Evolutionary conservation across 495 filamentous ascomycete species (phyloP), one percentile per base, ranked within the genome.

Genomic region (Aspergillus ellipticus): DNA sequence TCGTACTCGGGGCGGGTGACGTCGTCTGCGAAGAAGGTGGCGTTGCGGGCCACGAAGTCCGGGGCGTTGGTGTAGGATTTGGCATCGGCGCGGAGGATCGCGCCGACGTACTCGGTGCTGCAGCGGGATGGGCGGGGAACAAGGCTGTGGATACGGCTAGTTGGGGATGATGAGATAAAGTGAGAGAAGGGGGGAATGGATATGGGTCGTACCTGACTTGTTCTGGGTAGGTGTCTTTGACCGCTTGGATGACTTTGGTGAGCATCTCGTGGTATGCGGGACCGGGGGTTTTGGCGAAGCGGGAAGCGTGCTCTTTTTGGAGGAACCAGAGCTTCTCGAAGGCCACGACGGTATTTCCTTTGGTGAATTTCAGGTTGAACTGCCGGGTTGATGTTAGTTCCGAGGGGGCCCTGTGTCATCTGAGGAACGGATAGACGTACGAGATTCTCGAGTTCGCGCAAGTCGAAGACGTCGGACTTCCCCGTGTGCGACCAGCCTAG

Each of bases 281-380:
- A 2, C 72, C 71, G 10, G 60, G 59, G 13, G 54, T 68, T 37
- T 63, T 63, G 13, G 66, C 73, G 47, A 71, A 73, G 33, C 71
- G 69, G 49, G 75, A 66, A 2, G 84, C 80, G 69, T 97, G 90
- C 22, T 77, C 79, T 51, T 82, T 84, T 63, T 97, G 92, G 11
- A 98, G 77, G 66, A 85, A 91, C 62, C 79, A 78, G 9, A 97
- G 80, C 64, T 97, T 97, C 46, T 82, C 83, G 51, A 86, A 81
- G n/a, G 82, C 81, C 21, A 96, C 89, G 10, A 85, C 83, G n/a
- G 89, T 88, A 70, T 97, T 91, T 8, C 94, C 93, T 57, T 85
- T 87, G 13, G 90, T 97, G 66, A 96, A 92, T 62, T 88, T 86
- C 57, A 94, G 74, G 55, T 83, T 81, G 64, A 97, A 96, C 82